phyloP scores from a whole-genome alignment of 1,284 basidiomycete genomes.

The Inonotus hispidus region DNA sequence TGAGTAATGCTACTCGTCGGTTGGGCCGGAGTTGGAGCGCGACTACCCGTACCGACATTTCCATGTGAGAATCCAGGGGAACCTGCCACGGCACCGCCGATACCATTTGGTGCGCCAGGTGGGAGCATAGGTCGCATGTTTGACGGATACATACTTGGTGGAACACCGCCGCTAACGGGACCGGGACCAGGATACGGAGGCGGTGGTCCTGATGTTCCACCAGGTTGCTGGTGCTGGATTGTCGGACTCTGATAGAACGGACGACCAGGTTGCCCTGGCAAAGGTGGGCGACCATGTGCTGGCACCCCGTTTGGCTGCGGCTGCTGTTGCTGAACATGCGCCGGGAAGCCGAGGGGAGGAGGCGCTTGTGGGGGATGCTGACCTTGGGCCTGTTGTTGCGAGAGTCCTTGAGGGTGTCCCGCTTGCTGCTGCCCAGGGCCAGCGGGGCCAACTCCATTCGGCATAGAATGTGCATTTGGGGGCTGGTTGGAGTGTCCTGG shows the following conservation, averaged over 20 bases:
- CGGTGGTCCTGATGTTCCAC: neutral
- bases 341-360: constrained; percentile 9
- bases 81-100: neutral
- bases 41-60: constrained; percentile 7
- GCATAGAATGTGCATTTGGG: constrained; percentile 22
- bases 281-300: neutral
- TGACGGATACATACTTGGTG: constrained; percentile 1
- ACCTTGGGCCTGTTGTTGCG: constrained; percentile 6
- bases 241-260: constrained; percentile 11
- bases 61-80: constrained; percentile 7
- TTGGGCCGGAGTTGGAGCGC: constrained; percentile 14
- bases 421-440: constrained; percentile 3
- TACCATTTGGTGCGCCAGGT: neutral
- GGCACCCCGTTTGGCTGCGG: constrained; percentile 13
- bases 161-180: neutral
- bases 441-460: constrained; percentile 28
- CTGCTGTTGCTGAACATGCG: constrained; percentile 12
- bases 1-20: neutral
- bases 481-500: constrained; percentile 19
- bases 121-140: constrained; percentile 9
- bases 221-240: constrained; percentile 7
- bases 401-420: constrained; percentile 6
- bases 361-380: constrained; percentile 1
- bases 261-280: neutral
- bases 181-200: neutral